Evolutionary conservation across 2,329 filamentous ascomycete species (phyloP).

Genomic region (Teratosphaeria pseudoeucalypti): DNA sequence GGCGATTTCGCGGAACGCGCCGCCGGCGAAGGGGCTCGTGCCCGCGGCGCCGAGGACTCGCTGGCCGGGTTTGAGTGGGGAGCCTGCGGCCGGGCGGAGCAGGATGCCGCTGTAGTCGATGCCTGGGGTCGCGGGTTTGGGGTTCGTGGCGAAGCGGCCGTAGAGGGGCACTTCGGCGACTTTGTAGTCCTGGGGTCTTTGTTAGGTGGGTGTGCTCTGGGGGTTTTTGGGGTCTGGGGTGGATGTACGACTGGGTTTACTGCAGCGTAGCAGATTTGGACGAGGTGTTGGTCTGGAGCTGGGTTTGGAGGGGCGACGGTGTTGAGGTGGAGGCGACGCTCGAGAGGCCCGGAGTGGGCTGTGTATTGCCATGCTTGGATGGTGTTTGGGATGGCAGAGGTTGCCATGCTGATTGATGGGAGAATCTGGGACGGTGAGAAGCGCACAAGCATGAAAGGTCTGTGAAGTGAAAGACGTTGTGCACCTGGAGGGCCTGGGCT

Average conservation of each 20-base stretch:
- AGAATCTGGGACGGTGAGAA: not conserved
- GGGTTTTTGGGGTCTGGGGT: conserved; percentile 30
- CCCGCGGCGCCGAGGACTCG: conserved; percentile 33
- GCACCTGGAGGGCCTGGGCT: too few species aligned
- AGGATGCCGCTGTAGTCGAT: conserved; percentile 45
- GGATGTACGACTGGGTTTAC: conserved; percentile 38
- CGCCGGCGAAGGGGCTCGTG: conserved; percentile 16
- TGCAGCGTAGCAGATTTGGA: conserved; percentile 43
- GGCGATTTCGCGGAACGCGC: conserved; percentile 29
- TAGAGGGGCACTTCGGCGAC: conserved; percentile 41
- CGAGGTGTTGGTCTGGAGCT: conserved; percentile 39
- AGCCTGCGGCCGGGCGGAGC: conserved; percentile 28
- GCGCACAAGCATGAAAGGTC: too few species aligned
- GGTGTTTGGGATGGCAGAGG: conserved; percentile 30
- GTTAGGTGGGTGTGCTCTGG: not conserved
- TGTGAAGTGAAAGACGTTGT: too few species aligned
- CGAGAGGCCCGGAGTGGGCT: conserved; percentile 36
- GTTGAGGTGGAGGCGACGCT: conserved; percentile 43
- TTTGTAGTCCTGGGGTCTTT: conserved; percentile 45
- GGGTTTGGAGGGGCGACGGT: conserved; percentile 30
- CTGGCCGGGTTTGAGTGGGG: conserved; percentile 25
- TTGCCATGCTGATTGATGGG: not conserved
- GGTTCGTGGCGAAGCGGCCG: conserved; percentile 21
- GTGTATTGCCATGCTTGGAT: conserved; percentile 48
- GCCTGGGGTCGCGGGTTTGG: conserved; percentile 37